Evolutionary conservation across 208 protist genomes (phyloP), one percentile per base, ranked within the genome.

Genomic region (Strigomonas galati): DNA sequence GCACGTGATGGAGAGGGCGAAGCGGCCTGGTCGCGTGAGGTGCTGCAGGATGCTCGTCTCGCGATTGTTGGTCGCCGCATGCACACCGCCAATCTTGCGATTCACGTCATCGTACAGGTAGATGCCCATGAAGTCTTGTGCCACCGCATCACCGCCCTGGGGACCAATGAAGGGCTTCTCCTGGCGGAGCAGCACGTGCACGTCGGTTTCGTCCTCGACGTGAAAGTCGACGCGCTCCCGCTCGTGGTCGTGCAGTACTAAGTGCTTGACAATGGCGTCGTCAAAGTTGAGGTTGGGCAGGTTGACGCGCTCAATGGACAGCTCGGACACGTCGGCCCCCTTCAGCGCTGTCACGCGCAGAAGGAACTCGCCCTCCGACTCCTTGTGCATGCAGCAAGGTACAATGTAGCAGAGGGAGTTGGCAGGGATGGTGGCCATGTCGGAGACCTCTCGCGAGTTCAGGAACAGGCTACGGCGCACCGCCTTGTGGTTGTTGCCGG

Each of bases 191-290:
- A 94, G 73, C 30, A 94, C 76, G 64, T 91, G 87, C 1, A 87
- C 57, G 48, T 90, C 85, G 1, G 79, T 83, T 9, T 58, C 75
- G 51, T 76, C 69, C 70, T 94, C 84, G 0, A 91, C 87, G 56
- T 82, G 78, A 57, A 94, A 94, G 68, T 94, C 87, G 19, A 91
- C 71, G 28, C 84, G 82, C 1, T 84, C 79, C 55, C 89, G 87
- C 23, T 69, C 64, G 17, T 73, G 66, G 30, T 76, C 64, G 14
- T 60, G 9, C 30, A 91, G 49, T 40, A 72, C 19, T 0, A 91
- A 43, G 14, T 82, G 30, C 27, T 71, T 53, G 14, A 58, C 79
- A 12, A 80, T 69, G 30, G 75, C 69, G 23, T 71, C 40, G n/a
- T 72, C 55, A 67, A 76, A 85, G 58, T 80, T 68, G 19, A 88